Percentiles rank a stretch among this genome's conserved stretches.
These are phyloP conservation scores for Mallotus nudiflorus DNA, from an alignment of 345 rosid genomes.

Conservation along the genomic window DNA sequence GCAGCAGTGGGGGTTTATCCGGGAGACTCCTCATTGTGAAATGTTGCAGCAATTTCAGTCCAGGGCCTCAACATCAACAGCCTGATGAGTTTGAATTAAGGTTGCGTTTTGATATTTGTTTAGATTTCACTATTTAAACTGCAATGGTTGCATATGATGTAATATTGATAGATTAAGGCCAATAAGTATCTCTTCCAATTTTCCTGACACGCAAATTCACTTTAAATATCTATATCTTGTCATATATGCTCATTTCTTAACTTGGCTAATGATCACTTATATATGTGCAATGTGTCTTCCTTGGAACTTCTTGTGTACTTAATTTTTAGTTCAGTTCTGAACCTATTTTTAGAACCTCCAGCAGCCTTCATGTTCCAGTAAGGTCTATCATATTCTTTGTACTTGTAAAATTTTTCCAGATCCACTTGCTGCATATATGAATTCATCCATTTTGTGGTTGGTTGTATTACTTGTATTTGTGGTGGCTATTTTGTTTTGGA, in stretches of 20 bases:
- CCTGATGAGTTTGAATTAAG: slow-evolving; percentile 44
- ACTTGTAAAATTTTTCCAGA: neutral
- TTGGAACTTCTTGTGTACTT: neutral
- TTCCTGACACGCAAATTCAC: neutral
- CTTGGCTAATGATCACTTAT: neutral
- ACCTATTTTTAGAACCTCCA: too few relatives aligned
- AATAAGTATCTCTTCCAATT: slow-evolving; percentile 11
- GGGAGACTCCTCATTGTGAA: slow-evolving; percentile 84
- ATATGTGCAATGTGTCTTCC: neutral
- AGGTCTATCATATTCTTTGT: neutral
- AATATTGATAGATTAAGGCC: slow-evolving; percentile 3
- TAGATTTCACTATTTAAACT: slow-evolving; percentile 1
- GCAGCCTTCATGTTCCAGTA: too few relatives aligned
- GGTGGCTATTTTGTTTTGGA: too few relatives aligned
- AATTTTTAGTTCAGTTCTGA: too few relatives aligned
- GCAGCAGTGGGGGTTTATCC: slow-evolving; percentile 82
- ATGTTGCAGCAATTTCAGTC: slow-evolving; percentile 57
- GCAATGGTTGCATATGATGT: neutral
- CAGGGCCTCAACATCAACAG: slow-evolving; percentile 26
- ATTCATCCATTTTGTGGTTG: too few relatives aligned
- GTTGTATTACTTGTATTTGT: too few relatives aligned
- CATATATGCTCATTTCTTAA: neutral
- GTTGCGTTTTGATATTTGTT: slow-evolving; percentile 23
- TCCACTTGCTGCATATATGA: too few relatives aligned
- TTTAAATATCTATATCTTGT: too few relatives aligned